Conservation (phyloP, 192 early-diverging fungal genomes). For the Entomortierella lignicola region DNA sequence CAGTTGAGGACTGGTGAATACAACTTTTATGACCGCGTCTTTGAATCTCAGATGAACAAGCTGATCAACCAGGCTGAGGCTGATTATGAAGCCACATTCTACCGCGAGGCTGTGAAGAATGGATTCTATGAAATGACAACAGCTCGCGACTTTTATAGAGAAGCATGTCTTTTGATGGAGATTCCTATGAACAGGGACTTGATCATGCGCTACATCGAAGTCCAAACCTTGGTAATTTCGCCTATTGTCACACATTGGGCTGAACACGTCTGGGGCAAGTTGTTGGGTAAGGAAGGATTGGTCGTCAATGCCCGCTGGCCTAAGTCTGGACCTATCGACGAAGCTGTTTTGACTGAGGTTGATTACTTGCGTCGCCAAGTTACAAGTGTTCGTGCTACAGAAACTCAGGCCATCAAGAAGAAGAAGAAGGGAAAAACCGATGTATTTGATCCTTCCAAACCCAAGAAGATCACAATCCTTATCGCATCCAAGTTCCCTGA, state of each 20-base stretch:
- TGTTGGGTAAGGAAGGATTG: constrained; percentile 76
- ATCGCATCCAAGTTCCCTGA: constrained; percentile 87
- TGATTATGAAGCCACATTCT: constrained; percentile 85
- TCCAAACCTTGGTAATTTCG: constrained; percentile 85
- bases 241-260: constrained; percentile 96
- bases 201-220: constrained; percentile 83
- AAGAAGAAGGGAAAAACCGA: constrained; percentile 75
- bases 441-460: constrained; percentile 67
- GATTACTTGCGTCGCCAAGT: constrained; percentile 84
- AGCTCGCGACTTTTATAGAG: constrained; percentile 90
- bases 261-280: constrained; percentile 87
- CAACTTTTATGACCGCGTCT: constrained; percentile 90
- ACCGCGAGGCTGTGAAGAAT: constrained; percentile 91
- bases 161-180: constrained; percentile 73
- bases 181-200: constrained; percentile 86
- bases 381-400: constrained; percentile 83
- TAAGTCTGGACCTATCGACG: constrained; percentile 70
- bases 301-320: constrained; percentile 78
- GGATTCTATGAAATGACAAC: constrained; percentile 92
- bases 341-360: constrained; percentile 75
- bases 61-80: constrained; percentile 73
- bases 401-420: constrained; percentile 78
- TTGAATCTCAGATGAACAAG: constrained; percentile 89
- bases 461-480: constrained; percentile 82
- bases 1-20: constrained; percentile 60